Evolutionary conservation across 257 asterid species (phyloP).

Genomic region (Scutellaria baicalensis): DNA sequence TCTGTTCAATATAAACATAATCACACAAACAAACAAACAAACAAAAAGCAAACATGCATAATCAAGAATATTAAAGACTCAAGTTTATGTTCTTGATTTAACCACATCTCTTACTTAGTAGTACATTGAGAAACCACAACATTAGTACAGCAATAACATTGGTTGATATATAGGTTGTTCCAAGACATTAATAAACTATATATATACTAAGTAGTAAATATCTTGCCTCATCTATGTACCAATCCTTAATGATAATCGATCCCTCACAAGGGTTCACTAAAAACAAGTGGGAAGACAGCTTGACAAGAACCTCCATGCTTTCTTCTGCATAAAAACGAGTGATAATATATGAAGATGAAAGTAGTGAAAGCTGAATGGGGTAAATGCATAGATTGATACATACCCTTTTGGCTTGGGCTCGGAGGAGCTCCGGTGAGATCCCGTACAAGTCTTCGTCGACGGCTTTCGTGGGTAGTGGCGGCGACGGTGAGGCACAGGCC

Average conservation of each 20-base stretch:
- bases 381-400: background rate
- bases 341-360: background rate
- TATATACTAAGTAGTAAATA: background rate
- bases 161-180: background rate
- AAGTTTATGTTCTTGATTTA: constrained; percentile 2
- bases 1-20: background rate
- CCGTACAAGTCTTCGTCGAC: constrained; percentile 81
- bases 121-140: background rate
- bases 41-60: no score
- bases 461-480: constrained; percentile 64
- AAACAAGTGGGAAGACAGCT: constrained; percentile 50
- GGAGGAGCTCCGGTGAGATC: constrained; percentile 69
- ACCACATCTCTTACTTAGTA: background rate
- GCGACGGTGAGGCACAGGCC: constrained; percentile 27
- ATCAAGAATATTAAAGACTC: background rate
- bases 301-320: constrained; percentile 39
- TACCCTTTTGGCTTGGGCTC: constrained; percentile 40
- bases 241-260: background rate
- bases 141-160: background rate
- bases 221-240: constrained; percentile 1
- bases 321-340: constrained; percentile 36
- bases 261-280: constrained; percentile 4
- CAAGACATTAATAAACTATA: background rate
- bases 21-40: background rate
- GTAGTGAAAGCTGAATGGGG: no score